These are phyloP conservation scores for Colletotrichum limetticola DNA, from an alignment of 2,329 filamentous ascomycete species.

Conservation along the genomic window DNA sequence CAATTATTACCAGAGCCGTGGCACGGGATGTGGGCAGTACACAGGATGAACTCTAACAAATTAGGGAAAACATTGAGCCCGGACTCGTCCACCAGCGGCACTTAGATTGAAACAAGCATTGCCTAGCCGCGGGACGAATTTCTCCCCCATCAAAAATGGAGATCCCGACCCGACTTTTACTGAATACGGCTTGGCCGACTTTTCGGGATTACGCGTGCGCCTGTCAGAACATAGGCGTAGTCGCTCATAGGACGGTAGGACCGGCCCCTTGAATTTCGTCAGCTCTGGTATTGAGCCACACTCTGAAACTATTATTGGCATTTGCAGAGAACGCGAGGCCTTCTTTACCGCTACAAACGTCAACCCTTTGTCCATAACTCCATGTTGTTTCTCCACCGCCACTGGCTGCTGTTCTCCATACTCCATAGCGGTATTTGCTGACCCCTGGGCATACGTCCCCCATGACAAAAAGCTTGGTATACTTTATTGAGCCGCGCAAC, in stretches of 20 bases:
- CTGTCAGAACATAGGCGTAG: constrained; percentile 15
- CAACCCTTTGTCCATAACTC: too few species aligned
- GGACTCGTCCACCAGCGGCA: not conserved
- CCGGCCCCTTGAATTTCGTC: constrained; percentile 10
- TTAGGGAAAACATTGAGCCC: not conserved
- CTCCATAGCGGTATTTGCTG: not conserved
- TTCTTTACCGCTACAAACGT: too few species aligned
- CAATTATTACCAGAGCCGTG: not conserved
- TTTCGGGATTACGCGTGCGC: constrained; percentile 11
- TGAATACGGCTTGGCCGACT: not conserved
- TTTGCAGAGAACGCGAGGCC: not conserved
- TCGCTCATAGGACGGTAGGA: not conserved
- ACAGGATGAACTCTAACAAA: constrained; percentile 3
- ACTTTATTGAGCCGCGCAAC: constrained; percentile 25
- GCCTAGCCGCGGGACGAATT: constrained; percentile 7
- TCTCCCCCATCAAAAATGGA: not conserved
- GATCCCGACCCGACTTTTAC: not conserved
- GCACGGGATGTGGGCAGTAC: constrained; percentile 15
- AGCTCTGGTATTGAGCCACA: not conserved
- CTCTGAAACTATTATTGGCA: not conserved
- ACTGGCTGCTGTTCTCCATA: too few species aligned
- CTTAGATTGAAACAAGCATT: constrained; percentile 18
- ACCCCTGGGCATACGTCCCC: not conserved
- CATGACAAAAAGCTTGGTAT: constrained; percentile 21
- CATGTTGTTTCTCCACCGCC: too few species aligned